phyloP scores from a whole-genome alignment of 176 grass and related monocot genomes.

The Musa acuminata region DNA sequence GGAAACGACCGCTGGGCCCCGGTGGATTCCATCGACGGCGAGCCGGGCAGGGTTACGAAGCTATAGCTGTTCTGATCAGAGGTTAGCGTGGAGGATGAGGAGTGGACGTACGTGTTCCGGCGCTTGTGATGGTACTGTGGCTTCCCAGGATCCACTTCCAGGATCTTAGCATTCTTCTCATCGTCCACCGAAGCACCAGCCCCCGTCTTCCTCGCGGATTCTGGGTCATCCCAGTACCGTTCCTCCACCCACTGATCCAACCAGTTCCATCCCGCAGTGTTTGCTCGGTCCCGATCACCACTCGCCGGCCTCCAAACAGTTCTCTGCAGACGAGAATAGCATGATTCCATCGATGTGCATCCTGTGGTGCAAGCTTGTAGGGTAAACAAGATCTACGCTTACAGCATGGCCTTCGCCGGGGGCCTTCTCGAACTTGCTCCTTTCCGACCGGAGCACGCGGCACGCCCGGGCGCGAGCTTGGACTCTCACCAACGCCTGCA shows the following conservation, averaged over 20 bases:
- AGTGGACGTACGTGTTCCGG: slow-evolving; percentile 24
- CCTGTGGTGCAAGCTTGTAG: too few species aligned
- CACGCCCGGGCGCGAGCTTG: slow-evolving; percentile 60
- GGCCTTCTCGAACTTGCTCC: neutral
- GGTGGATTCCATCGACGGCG: slow-evolving; percentile 61
- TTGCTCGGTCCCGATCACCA: slow-evolving; percentile 40
- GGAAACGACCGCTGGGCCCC: slow-evolving; percentile 48
- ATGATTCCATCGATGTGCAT: neutral
- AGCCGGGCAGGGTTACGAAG: slow-evolving; percentile 51
- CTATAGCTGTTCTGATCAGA: slow-evolving; percentile 55
- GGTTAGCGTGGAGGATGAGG: slow-evolving; percentile 61
- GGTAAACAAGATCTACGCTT: neutral
- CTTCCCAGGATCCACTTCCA: slow-evolving; percentile 84
- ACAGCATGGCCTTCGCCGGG: neutral
- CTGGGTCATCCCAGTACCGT: slow-evolving; percentile 23
- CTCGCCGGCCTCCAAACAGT: slow-evolving; percentile 28
- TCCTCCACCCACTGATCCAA: slow-evolving; percentile 86
- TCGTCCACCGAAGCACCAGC: slow-evolving; percentile 31
- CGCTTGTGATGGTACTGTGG: slow-evolving; percentile 43
- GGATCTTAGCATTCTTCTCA: slow-evolving; percentile 86
- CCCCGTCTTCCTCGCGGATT: neutral
- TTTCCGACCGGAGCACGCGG: slow-evolving; percentile 36
- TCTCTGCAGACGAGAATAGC: slow-evolving; percentile 20
- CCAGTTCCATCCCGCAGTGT: slow-evolving; percentile 69
- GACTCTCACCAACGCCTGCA: slow-evolving; percentile 80